Conservation (phyloP, 306 rosid genomes). For the Ormosia emarginata region DNA sequence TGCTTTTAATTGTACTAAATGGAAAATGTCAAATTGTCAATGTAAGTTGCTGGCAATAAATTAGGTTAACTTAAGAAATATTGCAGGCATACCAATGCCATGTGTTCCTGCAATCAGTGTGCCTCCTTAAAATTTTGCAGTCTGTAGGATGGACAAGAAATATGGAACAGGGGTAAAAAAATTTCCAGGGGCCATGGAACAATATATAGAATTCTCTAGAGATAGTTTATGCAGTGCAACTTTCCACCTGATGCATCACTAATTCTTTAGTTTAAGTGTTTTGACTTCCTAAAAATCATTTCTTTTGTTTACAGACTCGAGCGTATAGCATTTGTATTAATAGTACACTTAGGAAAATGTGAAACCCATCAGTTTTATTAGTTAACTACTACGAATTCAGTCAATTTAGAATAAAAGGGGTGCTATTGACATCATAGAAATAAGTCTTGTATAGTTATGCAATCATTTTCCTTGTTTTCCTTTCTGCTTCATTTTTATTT, state of each 20-base stretch:
- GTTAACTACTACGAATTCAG: not conserved
- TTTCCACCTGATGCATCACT: not conserved
- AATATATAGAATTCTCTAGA: not conserved
- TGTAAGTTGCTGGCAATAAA: not conserved
- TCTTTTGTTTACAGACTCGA: not conserved
- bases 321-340: not conserved
- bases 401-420: conserved; percentile 5
- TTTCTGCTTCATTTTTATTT: not conserved
- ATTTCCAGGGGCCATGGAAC: not conserved
- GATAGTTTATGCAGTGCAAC: not conserved
- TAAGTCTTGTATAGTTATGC: not conserved
- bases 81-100: not conserved
- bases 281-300: not conserved
- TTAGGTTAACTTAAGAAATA: not conserved
- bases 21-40: not conserved
- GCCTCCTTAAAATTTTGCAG: not conserved
- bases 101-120: not conserved
- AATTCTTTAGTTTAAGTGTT: not conserved
- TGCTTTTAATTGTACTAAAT: not conserved
- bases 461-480: not conserved
- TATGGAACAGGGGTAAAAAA: not conserved
- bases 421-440: not conserved
- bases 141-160: not conserved
- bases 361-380: not conserved
- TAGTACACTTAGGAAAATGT: not conserved